Conservation (phyloP, 1,139 yeast species). For the Zhuliangozyma parablackwelliae region DNA sequence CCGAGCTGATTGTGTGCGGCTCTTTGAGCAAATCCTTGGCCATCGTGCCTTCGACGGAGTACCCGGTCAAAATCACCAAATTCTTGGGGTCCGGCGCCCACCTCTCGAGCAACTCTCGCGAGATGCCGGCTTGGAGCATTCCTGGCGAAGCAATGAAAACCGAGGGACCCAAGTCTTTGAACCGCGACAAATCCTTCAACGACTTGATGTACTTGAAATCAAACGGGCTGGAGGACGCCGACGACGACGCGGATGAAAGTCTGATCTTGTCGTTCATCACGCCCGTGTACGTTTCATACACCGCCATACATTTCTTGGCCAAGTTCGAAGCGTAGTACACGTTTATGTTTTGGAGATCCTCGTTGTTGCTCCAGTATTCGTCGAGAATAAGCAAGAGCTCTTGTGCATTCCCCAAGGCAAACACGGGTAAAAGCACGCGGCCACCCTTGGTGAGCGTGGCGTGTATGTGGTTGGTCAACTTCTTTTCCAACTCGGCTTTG, state of each 20-base stretch:
- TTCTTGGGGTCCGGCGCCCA: slow-evolving; percentile 98
- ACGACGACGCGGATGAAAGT: slow-evolving; percentile 44
- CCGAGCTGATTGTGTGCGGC: slow-evolving; percentile 83
- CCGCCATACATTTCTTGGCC: slow-evolving; percentile 96
- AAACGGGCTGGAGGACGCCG: slow-evolving; percentile 64
- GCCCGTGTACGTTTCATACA: slow-evolving; percentile 90
- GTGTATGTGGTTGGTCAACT: slow-evolving; percentile 78
- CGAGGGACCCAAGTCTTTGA: slow-evolving; percentile 93
- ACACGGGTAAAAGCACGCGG: slow-evolving; percentile 85
- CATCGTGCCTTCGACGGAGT: slow-evolving; percentile 97
- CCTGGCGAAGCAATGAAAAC: slow-evolving; percentile 98
- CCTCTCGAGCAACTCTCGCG: slow-evolving; percentile 82
- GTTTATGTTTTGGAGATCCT: slow-evolving; percentile 76
- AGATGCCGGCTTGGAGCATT: slow-evolving; percentile 94
- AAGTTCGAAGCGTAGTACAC: slow-evolving; percentile 89
- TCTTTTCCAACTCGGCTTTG: slow-evolving; percentile 73
- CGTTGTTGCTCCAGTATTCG: slow-evolving; percentile 87
- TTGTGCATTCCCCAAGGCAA: slow-evolving; percentile 96
- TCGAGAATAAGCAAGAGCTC: slow-evolving; percentile 84
- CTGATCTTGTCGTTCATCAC: slow-evolving; percentile 95
- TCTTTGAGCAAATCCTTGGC: slow-evolving; percentile 86
- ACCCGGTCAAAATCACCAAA: slow-evolving; percentile 86
- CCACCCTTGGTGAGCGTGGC: slow-evolving; percentile 87
- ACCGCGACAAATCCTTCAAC: slow-evolving; percentile 71
- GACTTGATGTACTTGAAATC: slow-evolving; percentile 83